Base-by-base conservation (phyloP, 805 yeast genomes). In the Wickerhamomyces hampshirensis region DNA sequence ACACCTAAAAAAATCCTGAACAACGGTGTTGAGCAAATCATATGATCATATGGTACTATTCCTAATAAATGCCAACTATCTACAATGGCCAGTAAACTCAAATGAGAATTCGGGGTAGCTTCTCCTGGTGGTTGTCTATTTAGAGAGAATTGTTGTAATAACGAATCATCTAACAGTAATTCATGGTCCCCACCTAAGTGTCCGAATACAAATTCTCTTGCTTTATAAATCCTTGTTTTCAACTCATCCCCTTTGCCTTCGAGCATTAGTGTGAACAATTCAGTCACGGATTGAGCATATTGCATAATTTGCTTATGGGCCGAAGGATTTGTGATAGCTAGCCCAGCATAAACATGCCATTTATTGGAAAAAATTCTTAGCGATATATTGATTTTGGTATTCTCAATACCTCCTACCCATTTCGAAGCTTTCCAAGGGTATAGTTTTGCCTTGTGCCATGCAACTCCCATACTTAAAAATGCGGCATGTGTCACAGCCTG, bases 401-500 rank as follows among this genome's bases (percentile, higher is more conserved):
- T 91, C 58, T 93, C 98, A 31, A 93, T 68, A 2, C 98, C 98
- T 11, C 98, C 98, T 18, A 77, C 64, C 91, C 96, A 88, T 53
- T 81, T 76, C 1, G 81, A 74, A 4, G 79, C 71, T 44, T 78
- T 81, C 98, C 98, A 93, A 0, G 98, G 98, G 56, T 87, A 93
- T 56, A 84, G 81, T 52, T 80, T 73, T 43, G 73, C 68, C 31
- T 79, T 74, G 47, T 75, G 82, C 98, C 98, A 93, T 6, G 98
- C 98, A 6, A 80, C 77, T 5, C 98, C 98, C 98, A 93, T 93
- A 38, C 94, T 81, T 40, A 93, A 66, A 54, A 93, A 93, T 0
- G 97, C 98, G 10, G 97, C 97, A 57, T 93, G 98, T 0, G 98
- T 93, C 13, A 91, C 96, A 0, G 98, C 98, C 59, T 93, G 98